These are phyloP conservation scores for Arthrinium puccinioides DNA, from an alignment of 2,329 filamentous ascomycete species.

Conservation along the genomic window DNA sequence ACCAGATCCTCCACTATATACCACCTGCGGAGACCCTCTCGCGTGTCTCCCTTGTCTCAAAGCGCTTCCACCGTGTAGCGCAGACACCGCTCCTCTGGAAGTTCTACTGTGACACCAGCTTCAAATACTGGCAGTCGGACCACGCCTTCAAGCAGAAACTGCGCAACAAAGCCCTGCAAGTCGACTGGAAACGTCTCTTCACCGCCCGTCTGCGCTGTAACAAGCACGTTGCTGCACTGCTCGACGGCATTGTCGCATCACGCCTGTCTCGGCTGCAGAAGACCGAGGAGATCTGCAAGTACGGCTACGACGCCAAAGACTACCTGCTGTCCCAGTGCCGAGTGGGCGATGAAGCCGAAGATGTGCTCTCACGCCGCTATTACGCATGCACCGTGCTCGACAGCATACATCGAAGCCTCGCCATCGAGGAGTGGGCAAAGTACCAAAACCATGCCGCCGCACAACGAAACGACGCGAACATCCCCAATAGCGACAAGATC, in stretches of 20 bases:
- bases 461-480: constrained; percentile 12
- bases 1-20: constrained; percentile 62
- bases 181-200: constrained; percentile 71
- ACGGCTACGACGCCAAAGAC: constrained; percentile 87
- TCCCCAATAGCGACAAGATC: constrained; percentile 24
- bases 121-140: constrained; percentile 65
- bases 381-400: constrained; percentile 69
- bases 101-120: constrained; percentile 60
- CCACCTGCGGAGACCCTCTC: constrained; percentile 47
- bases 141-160: constrained; percentile 57
- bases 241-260: constrained; percentile 64
- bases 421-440: constrained; percentile 68
- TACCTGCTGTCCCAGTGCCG: constrained; percentile 62
- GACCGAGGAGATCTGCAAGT: constrained; percentile 61
- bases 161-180: constrained; percentile 39
- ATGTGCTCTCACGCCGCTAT: constrained; percentile 70
- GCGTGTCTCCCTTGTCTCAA: constrained; percentile 47
- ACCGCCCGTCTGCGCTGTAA: constrained; percentile 47
- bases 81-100: constrained; percentile 76
- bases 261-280: constrained; percentile 63
- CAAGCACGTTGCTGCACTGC: constrained; percentile 37
- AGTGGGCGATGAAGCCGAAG: constrained; percentile 52
- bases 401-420: constrained; percentile 73
- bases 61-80: constrained; percentile 56
- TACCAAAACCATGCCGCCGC: constrained; percentile 31